A percentile compares a stretch with the other conserved stretches of the same genome.
Evolutionary conservation across 352 stramenopile genomes (phyloP).

Genomic region (Pythium guiyangense): DNA sequence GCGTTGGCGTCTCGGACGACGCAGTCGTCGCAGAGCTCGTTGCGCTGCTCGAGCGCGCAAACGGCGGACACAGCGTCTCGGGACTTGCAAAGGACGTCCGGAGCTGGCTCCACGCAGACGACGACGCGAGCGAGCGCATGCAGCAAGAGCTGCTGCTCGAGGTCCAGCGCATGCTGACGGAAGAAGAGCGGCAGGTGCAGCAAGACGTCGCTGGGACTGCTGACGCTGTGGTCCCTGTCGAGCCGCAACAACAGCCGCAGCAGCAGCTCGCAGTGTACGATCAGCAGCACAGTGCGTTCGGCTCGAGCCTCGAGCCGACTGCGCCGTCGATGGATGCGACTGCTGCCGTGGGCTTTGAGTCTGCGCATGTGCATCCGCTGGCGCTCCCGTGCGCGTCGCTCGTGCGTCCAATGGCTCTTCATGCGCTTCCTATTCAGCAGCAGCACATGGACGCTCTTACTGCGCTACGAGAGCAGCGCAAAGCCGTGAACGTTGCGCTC

Average conservation of each 20-base stretch:
- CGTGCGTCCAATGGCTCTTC: no score
- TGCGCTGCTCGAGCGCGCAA: slow-evolving; percentile 28
- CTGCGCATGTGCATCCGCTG: no score
- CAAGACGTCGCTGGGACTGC: no score
- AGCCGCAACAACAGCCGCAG: slow-evolving; percentile 5
- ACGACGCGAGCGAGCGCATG: slow-evolving; percentile 47
- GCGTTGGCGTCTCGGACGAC: slow-evolving; percentile 25
- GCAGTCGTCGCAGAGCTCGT: slow-evolving; percentile 30
- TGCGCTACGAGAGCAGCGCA: slow-evolving; percentile 20
- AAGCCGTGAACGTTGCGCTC: slow-evolving; percentile 23
- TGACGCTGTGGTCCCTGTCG: not conserved
- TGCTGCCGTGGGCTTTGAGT: not conserved
- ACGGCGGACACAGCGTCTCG: no score
- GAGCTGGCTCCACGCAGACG: slow-evolving; percentile 32
- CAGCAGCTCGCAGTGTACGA: not conserved
- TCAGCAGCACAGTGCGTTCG: slow-evolving; percentile 2
- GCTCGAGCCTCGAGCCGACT: no score
- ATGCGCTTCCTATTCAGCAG: no score
- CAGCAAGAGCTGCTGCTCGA: slow-evolving; percentile 41
- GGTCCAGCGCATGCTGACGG: slow-evolving; percentile 34
- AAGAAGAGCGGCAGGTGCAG: slow-evolving; percentile 26
- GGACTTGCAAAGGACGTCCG: slow-evolving; percentile 38
- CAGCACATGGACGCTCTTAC: not conserved
- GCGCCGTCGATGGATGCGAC: not conserved
- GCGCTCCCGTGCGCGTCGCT: no score